Evolutionary conservation across 2,329 filamentous ascomycete species (phyloP), one percentile per base, ranked within the genome.

Genomic region (Colletotrichum sp.): DNA sequence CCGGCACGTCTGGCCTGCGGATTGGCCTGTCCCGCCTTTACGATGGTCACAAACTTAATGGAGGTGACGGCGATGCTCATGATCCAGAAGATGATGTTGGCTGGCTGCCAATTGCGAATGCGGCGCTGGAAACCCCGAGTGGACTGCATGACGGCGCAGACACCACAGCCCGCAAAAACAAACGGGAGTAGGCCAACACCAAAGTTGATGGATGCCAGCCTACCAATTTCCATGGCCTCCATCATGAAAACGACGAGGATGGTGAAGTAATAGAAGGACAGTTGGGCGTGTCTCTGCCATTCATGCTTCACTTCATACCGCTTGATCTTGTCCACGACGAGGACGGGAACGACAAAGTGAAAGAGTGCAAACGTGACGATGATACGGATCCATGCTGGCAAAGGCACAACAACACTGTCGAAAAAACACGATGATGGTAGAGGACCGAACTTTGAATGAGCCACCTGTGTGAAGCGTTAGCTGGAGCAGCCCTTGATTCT

Each of bases 371-470:
- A 76, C 27, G 78, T 75, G n/a, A 79, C 28, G 13, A 71, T 67
- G 22, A 80, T 73, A 55, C 78, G 74, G 6, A 79, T 69, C 79
- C 78, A 80, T 8, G 80, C 77, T 13, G 80, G 80, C 27, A 81
- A 71, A 8, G 80, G 80, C 8, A 75, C 77, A 12, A 82, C 71
- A 32, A 80, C 59, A 15, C 71, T 67, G 73, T 82, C 80, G 74
- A 82, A 81, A 71, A 80, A 80, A 77, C 80, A 82, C 55, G 79
- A 80, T 16, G 80, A 80, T 13, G 79, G 79, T 11, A 81, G 76
- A 25, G 78, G 77, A 19, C 69, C 44, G 32, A 74, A 77, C 44
- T 61, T 68, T 25, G 75, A 77, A 13, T 71, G 44, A 9, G 34
- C 52, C 48, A 72, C 67, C 75, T 77, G 22, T 7, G 9, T 22